Conservation (phyloP, 345 rosid species). For the Pelargonium nanum region DNA sequence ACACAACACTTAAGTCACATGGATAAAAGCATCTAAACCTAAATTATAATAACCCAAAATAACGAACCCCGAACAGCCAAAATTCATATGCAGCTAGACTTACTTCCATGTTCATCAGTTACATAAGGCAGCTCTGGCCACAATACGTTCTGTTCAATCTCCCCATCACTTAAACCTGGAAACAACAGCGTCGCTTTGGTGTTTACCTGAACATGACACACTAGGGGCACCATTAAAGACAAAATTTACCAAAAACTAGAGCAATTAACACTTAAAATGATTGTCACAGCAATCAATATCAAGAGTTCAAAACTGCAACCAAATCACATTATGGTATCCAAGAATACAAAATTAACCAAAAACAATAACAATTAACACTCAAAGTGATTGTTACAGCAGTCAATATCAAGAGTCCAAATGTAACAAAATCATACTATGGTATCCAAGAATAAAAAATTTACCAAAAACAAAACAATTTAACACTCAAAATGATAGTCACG, state of each 20-base stretch:
- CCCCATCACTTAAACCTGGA: constrained; percentile 46
- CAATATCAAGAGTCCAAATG: too few relatives aligned
- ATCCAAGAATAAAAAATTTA: too few relatives aligned
- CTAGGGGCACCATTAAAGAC: constrained; percentile 44
- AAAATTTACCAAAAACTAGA: background rate
- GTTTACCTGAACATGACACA: constrained; percentile 67
- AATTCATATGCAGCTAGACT: constrained; percentile 12
- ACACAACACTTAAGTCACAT: constrained; percentile 12
- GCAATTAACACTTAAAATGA: too few relatives aligned
- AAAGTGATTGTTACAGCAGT: too few relatives aligned
- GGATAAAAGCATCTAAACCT: constrained; percentile 2
- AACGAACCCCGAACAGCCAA: constrained; percentile 4
- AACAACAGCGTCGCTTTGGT: constrained; percentile 69
- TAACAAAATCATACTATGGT: too few relatives aligned
- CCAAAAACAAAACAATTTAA: too few relatives aligned
- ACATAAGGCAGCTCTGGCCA: constrained; percentile 83
- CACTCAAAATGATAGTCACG: too few relatives aligned
- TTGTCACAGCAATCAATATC: constrained; percentile 6
- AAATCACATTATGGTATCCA: too few relatives aligned
- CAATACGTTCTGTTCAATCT: constrained; percentile 60
- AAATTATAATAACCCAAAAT: background rate
- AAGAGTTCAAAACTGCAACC: too few relatives aligned
- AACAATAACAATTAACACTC: too few relatives aligned
- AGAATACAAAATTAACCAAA: too few relatives aligned
- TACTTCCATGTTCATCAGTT: constrained; percentile 84